Evolutionary conservation across 2,329 filamentous ascomycete genomes (phyloP), one percentile per base, ranked within the genome.

Genomic region (Aspergillus sojae): DNA sequence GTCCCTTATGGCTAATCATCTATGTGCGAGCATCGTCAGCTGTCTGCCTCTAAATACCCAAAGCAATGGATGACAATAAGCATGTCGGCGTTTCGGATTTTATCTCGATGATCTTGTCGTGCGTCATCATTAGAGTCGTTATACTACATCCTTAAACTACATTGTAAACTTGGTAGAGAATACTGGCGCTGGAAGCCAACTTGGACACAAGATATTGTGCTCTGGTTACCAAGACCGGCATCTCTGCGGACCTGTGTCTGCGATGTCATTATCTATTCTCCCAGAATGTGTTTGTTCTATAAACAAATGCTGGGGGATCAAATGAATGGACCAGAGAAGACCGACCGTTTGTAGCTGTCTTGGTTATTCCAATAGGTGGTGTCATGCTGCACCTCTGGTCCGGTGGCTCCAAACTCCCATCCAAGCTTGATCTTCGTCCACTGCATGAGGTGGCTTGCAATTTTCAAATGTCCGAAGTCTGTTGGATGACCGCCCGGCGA

Each of bases 391-490:
- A 85, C 81, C 79, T 88, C 85, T 5, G 63, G 57, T 6, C 86
- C 85, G 0, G 80, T 84, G 21, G 84, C 82, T 54, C 81, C 80
- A 45, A 88, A 73, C 19, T 84, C 80, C 86, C 85, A 88, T 2
- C 81, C 82, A 69, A 88, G 83, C 50, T 80, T 83, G 62, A 85
- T 66, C 62, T 82, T 83, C 46, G 87, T 83, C 72, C 82, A 89
- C 73, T 86, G 83, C 65, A 84, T 82, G 50, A 88, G 69, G 68
- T 88, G 85, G 68, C 83, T 86, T 2, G 86, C 86, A 16, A 89
- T 72, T 71, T 89, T 88, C 69, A 88, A 78, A 61, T 87, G 83
- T 0, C 86, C 85, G 7, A 87, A 81, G 68, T 89, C 86, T 0
- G 85, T 88, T 0, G 85, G 86, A 70, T 89, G 86, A 65, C 79